These are phyloP conservation scores for Bipolaris cookei DNA, from an alignment of 2,329 filamentous ascomycete species.

Conservation along the genomic window DNA sequence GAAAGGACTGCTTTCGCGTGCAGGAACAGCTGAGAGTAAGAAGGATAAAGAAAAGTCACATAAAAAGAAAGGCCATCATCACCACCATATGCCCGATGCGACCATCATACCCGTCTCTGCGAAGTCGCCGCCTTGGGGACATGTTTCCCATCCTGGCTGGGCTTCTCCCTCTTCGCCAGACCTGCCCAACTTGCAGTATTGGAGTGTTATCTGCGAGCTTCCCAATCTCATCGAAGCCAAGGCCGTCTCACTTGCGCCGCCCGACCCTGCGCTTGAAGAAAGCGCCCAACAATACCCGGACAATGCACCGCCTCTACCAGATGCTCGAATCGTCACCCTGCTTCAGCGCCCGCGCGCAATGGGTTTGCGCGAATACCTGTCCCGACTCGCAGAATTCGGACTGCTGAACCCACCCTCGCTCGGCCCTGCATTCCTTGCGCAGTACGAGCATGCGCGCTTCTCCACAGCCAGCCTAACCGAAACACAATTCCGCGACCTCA, in stretches of 20 bases:
- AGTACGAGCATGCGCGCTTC: conserved; percentile 87
- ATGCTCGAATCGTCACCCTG: conserved; percentile 71
- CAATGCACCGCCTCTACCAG: conserved; percentile 55
- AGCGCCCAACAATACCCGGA: conserved; percentile 28
- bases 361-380: conserved; percentile 80
- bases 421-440: conserved; percentile 67
- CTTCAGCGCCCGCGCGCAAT: conserved; percentile 74
- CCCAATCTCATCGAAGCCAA: conserved; percentile 91
- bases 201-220: conserved; percentile 79
- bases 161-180: conserved; percentile 77
- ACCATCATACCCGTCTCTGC: conserved; percentile 51
- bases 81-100: conserved; percentile 30
- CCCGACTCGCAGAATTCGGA: conserved; percentile 70
- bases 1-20: conserved; percentile 22
- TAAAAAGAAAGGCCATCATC: conserved; percentile 32
- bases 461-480: conserved; percentile 73
- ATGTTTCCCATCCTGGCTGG: conserved; percentile 89
- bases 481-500: conserved; percentile 74
- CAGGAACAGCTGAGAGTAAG: conserved; percentile 31
- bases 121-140: conserved; percentile 71
- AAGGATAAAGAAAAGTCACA: conserved; percentile 42
- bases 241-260: conserved; percentile 82
- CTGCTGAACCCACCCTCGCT: conserved; percentile 63
- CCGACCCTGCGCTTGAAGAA: conserved; percentile 54
- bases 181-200: conserved; percentile 81